Percentiles rank a stretch among this genome's conserved stretches.
Conservation (phyloP, 2,329 filamentous ascomycete genomes). For the Xylaria sp. region DNA sequence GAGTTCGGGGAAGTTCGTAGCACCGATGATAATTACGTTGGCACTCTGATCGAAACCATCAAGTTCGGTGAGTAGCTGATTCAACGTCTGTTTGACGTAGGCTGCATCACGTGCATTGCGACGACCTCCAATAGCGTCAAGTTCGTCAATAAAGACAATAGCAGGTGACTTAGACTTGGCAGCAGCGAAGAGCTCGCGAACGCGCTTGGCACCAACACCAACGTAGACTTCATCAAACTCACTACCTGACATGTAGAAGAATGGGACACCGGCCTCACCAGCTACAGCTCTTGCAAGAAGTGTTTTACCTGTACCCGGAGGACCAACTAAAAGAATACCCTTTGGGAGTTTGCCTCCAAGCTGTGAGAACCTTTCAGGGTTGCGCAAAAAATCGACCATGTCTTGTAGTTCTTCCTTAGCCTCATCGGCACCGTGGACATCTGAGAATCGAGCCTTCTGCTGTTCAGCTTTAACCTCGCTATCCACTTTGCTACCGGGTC, state of each 20-base stretch:
- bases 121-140: conserved; percentile 94
- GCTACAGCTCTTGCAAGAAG: conserved; percentile 94
- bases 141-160: conserved; percentile 95
- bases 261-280: conserved; percentile 95
- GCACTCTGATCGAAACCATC: conserved; percentile 97
- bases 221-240: conserved; percentile 99
- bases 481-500: conserved; percentile 74
- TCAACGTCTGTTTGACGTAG: conserved; percentile 96
- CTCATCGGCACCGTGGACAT: conserved; percentile 97
- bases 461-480: conserved; percentile 92
- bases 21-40: conserved; percentile 93
- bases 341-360: conserved; percentile 97
- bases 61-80: conserved; percentile 94
- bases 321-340: conserved; percentile 92
- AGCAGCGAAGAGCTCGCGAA: conserved; percentile 88
- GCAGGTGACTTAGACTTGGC: conserved; percentile 87
- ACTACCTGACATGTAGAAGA: conserved; percentile 99
- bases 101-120: conserved; percentile 92
- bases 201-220: conserved; percentile 94
- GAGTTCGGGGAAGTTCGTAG: conserved; percentile 94
- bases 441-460: conserved; percentile 88
- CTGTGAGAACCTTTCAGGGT: conserved; percentile 91
- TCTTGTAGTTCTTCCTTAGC: conserved; percentile 98
- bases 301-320: conserved; percentile 97
- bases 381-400: conserved; percentile 93